A percentile compares a stretch with the other conserved stretches of the same genome.
Conservation (phyloP, 208 protist species). For the Novymonas esmeraldas region DNA sequence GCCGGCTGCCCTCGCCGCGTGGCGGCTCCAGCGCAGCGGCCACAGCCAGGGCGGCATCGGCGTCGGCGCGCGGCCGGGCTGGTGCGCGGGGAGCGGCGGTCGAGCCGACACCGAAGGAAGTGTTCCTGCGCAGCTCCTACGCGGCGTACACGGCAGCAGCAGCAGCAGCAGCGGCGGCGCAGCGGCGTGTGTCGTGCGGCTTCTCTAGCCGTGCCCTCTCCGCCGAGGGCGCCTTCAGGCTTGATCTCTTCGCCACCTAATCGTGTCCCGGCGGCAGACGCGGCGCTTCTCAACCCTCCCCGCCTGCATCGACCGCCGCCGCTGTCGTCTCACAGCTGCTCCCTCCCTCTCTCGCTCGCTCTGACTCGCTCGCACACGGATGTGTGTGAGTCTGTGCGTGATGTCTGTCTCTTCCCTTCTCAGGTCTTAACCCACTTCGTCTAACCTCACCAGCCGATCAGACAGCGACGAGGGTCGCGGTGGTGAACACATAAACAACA, state of each 20-base stretch:
- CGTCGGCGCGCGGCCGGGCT: neutral
- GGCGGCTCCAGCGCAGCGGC: neutral
- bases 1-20: constrained; percentile 5
- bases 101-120: constrained; percentile 29
- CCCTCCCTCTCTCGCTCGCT: too few species aligned
- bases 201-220: constrained; percentile 29
- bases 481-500: too few species aligned
- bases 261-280: too few species aligned
- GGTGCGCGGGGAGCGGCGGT: constrained; percentile 7
- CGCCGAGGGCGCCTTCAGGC: constrained; percentile 36
- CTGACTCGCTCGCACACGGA: too few species aligned
- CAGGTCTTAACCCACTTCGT: too few species aligned
- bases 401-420: too few species aligned
- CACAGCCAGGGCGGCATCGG: constrained; percentile 5
- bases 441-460: too few species aligned
- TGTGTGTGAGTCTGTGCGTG: too few species aligned
- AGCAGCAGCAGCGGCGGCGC: constrained; percentile 6
- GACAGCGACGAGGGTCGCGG: too few species aligned
- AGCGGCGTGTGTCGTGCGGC: constrained; percentile 9
- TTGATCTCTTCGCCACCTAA: constrained; percentile 38
- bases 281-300: too few species aligned
- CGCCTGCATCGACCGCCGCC: too few species aligned
- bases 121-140: constrained; percentile 30
- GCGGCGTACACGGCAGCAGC: constrained; percentile 8
- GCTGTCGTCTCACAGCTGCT: too few species aligned